Base-by-base conservation (phyloP, 2,329 filamentous ascomycete genomes). In the Ciborinia camelliae region DNA sequence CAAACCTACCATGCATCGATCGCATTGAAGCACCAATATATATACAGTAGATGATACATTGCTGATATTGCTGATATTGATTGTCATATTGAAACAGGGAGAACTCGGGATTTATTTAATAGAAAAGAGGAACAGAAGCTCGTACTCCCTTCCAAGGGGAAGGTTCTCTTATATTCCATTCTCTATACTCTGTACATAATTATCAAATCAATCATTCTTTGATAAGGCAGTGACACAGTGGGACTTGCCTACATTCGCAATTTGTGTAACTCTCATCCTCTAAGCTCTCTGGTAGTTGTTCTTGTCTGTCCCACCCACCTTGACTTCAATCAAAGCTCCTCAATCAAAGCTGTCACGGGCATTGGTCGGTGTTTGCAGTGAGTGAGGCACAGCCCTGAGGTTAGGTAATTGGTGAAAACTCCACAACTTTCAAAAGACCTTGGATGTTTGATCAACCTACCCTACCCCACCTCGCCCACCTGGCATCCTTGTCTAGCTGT, bases 381-480 rank as follows among this genome's bases (percentile, higher is more conserved):
- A 18, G 28, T 20, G 6, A n/a, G n/a, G n/a, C n/a, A n/a, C n/a
- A n/a, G n/a, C n/a, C n/a, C n/a, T n/a, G n/a, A n/a, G n/a, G n/a
- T n/a, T n/a, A n/a, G n/a, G n/a, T n/a, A n/a, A n/a, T n/a, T n/a
- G n/a, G n/a, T n/a, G n/a, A n/a, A n/a, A n/a, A n/a, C n/a, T n/a
- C n/a, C n/a, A n/a, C n/a, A n/a, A n/a, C n/a, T n/a, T n/a, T n/a
- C 53, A 15, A 9, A 43, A 30, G 37, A 57, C 53, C 53, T n/a
- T n/a, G n/a, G n/a, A n/a, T n/a, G n/a, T 37, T 57, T 57, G 53
- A 57, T 43, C 37, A 35, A 15, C 23, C n/a, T 30, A n/a, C n/a
- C n/a, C n/a, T 43, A 28, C 51, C 51, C 51, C 51, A 53, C 51
- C 51, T 37, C 30, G 4, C 30, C 41, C 41, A 43, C 41, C 41